These are phyloP conservation scores for Zymoseptoria ardabiliae DNA, from an alignment of 2,329 filamentous ascomycete genomes.

Conservation along the genomic window DNA sequence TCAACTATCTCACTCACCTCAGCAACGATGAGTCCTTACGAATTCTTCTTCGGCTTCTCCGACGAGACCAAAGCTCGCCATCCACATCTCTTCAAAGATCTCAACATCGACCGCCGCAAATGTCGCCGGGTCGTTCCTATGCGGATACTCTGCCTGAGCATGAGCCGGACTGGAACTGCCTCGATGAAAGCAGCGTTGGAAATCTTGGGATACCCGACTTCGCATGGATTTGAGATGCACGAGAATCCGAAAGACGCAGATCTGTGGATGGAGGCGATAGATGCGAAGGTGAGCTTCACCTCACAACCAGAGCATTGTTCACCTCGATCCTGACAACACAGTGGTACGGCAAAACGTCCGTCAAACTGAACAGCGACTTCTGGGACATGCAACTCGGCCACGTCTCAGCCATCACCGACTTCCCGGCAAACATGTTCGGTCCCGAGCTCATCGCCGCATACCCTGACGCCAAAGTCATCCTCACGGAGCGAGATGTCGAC, in stretches of 20 bases:
- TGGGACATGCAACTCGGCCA: constrained; percentile 29
- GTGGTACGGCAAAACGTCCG: constrained; percentile 7
- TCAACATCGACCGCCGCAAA: constrained; percentile 57
- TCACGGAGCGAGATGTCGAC: constrained; percentile 19
- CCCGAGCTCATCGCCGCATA: constrained; percentile 29
- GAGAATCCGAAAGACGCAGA: constrained; percentile 52
- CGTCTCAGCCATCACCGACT: constrained; percentile 27
- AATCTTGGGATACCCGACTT: constrained; percentile 16
- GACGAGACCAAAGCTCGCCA: constrained; percentile 25
- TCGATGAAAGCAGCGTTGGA: constrained; percentile 17
- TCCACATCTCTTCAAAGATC: constrained; percentile 43
- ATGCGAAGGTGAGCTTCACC: constrained; percentile 38
- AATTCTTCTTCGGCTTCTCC: constrained; percentile 15
- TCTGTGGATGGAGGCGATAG: constrained; percentile 61
- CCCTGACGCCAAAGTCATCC: constrained; percentile 21
- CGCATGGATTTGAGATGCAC: constrained; percentile 19
- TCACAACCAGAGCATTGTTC: background rate
- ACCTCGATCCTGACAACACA: background rate
- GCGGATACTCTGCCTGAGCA: constrained; percentile 17
- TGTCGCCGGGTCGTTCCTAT: constrained; percentile 38
- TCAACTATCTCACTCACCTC: no score
- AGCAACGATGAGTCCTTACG: background rate
- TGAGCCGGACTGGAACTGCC: constrained; percentile 19
- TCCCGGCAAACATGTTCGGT: constrained; percentile 28
- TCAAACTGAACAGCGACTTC: constrained; percentile 6